Evolutionary conservation across 2,329 filamentous ascomycete genomes (phyloP), one percentile per base, ranked within the genome.

Genomic region (Fusarium sublunatum): DNA sequence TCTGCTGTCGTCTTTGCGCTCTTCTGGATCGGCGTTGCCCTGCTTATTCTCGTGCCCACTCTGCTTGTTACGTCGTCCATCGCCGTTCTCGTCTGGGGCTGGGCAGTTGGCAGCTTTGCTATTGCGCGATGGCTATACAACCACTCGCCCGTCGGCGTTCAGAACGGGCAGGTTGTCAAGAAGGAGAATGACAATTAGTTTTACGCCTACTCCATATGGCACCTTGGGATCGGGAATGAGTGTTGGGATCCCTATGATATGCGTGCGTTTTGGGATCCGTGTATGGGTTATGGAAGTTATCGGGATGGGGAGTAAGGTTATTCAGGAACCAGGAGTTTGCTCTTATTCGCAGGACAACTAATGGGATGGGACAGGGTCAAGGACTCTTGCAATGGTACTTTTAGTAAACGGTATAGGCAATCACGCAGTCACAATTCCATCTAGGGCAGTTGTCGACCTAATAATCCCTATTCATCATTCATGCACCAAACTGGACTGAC

Each of bases 31-130:
- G 86, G 87, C 46, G 74, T 91, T 40, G 89, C 88, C 3, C 78
- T 91, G 10, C 73, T 91, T 43, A 72, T 93, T 36, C 82, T 95
- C 13, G 77, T 91, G 0, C 91, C 91, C 2, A 84, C 87, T 1
- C 77, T 94, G 34, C 84, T 91, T 74, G 74, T 91, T 61, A 88
- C 89, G 3, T 86, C 83, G 11, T 82, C 82, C 43, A 74, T 87
- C 22, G 90, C 86, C 6, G 77, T 87, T 1, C 82, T 88, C 58
- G 76, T 89, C 59, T 94, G 91, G 86, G 75, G 85, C 15, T 91
- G 88, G 86, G 87, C 83, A 7, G 77, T 90, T 8, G 84, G 81
- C 12, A 83, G 82, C 43, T 93, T 88, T 72, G 31, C 83, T 46
- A 69, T 79, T 35, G 78, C 75, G 4, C 78, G 78, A 45, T 83